A percentile compares a stretch with the other conserved stretches of the same genome.
phyloP scores from a whole-genome alignment of 441 rosid species.

The Erodium texanum region DNA sequence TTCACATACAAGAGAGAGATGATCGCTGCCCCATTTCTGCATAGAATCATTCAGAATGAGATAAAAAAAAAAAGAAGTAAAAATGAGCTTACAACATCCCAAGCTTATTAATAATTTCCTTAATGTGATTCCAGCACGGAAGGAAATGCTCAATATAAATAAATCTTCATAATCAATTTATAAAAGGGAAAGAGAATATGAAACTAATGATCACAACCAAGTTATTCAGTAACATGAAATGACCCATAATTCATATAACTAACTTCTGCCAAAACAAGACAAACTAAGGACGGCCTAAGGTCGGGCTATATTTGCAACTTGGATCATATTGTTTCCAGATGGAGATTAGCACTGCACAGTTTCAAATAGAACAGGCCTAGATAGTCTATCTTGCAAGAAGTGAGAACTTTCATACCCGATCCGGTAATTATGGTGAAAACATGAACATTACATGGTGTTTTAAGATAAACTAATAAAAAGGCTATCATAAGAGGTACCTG shows the following conservation, averaged over 20 bases:
- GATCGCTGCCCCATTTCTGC: conserved; percentile 97
- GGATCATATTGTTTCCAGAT: neutral
- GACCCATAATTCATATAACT: neutral
- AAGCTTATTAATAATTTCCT: neutral
- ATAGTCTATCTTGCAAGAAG: no score
- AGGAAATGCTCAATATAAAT: neutral
- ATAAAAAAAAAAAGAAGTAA: neutral
- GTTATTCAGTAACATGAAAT: neutral
- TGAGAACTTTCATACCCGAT: neutral
- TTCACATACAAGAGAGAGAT: conserved; percentile 89
- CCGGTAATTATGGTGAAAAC: neutral
- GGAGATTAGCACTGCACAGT: neutral
- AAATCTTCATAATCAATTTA: neutral
- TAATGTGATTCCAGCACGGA: neutral
- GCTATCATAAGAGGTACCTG: conserved; percentile 39
- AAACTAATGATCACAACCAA: neutral
- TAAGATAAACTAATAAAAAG: neutral
- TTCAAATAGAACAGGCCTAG: no score
- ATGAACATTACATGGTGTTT: neutral
- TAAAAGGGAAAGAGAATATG: neutral
- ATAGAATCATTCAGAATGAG: conserved; percentile 12
- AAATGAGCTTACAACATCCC: neutral
- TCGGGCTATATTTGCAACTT: neutral
- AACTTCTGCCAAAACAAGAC: neutral
- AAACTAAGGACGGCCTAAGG: no score